These are phyloP conservation scores for Phytophthora sp. DNA, from an alignment of 352 stramenopile species.

Conservation along the genomic window DNA sequence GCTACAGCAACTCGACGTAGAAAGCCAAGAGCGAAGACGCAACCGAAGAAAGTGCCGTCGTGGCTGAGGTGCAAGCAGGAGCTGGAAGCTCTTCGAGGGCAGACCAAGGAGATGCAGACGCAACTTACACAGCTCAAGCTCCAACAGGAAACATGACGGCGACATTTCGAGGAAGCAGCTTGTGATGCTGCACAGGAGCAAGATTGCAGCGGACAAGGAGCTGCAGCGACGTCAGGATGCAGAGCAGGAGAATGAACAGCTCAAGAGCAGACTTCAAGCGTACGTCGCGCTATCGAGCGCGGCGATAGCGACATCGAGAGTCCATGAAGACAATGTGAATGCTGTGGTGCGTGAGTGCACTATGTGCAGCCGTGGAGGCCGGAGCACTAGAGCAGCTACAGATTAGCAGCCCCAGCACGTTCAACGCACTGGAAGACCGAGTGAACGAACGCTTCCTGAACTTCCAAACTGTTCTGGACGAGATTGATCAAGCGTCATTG, in stretches of 20 bases:
- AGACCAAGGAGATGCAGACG: slow-evolving; percentile 2
- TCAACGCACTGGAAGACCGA: background rate
- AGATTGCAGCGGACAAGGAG: background rate
- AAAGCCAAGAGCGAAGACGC: too few relatives aligned
- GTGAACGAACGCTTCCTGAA: background rate
- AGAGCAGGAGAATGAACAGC: background rate
- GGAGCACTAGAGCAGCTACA: background rate
- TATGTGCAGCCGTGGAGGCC: background rate
- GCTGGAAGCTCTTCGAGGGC: background rate
- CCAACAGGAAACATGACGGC: background rate
- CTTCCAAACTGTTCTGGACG: slow-evolving; percentile 1
- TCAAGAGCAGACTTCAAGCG: background rate
- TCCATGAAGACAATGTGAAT: background rate
- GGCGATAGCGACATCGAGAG: background rate
- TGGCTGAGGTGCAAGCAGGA: slow-evolving; percentile 9
- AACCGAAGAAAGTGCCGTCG: background rate
- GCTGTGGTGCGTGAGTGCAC: background rate
- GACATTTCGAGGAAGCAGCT: background rate
- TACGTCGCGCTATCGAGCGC: background rate
- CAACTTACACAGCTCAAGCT: background rate
- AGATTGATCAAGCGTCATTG: background rate
- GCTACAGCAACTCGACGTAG: background rate
- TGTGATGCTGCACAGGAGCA: background rate
- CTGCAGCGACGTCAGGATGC: background rate
- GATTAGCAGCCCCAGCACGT: background rate